Evolutionary conservation across 2,329 filamentous ascomycete species (phyloP).

Genomic region (Fusarium euwallaceae): DNA sequence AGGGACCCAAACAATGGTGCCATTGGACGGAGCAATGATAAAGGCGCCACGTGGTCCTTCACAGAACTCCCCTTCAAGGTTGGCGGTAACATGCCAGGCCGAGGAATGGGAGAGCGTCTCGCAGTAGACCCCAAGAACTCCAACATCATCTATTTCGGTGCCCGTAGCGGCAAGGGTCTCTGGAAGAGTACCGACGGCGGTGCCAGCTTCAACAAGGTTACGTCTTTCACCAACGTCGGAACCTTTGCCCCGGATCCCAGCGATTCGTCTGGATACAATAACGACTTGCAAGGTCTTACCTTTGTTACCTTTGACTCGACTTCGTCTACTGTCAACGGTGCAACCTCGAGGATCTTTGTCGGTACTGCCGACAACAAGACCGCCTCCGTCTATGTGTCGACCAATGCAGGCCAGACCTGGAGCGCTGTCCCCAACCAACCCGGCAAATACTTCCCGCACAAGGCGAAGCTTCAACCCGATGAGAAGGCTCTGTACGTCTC

Average conservation of each 20-base stretch:
- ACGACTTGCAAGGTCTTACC: slow-evolving; percentile 61
- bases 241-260: slow-evolving; percentile 61
- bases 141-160: slow-evolving; percentile 69
- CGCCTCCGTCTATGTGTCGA: slow-evolving; percentile 66
- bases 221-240: slow-evolving; percentile 64
- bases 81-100: slow-evolving; percentile 72
- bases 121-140: slow-evolving; percentile 70
- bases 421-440: slow-evolving; percentile 64
- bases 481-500: slow-evolving; percentile 69
- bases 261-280: slow-evolving; percentile 60
- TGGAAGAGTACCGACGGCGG: slow-evolving; percentile 71
- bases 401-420: slow-evolving; percentile 67
- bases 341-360: slow-evolving; percentile 69
- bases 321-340: slow-evolving; percentile 58
- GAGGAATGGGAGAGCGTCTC: slow-evolving; percentile 70
- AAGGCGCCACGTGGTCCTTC: slow-evolving; percentile 65
- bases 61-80: slow-evolving; percentile 69
- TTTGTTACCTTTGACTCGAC: slow-evolving; percentile 70
- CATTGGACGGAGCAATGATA: slow-evolving; percentile 67
- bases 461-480: slow-evolving; percentile 62
- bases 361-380: slow-evolving; percentile 66
- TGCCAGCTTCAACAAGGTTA: slow-evolving; percentile 65
- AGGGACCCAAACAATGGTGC: slow-evolving; percentile 67
- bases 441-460: slow-evolving; percentile 65
- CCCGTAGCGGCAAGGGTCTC: slow-evolving; percentile 69